phyloP scores from a whole-genome alignment of 352 stramenopile genomes.

The Phytophthora capsici region DNA sequence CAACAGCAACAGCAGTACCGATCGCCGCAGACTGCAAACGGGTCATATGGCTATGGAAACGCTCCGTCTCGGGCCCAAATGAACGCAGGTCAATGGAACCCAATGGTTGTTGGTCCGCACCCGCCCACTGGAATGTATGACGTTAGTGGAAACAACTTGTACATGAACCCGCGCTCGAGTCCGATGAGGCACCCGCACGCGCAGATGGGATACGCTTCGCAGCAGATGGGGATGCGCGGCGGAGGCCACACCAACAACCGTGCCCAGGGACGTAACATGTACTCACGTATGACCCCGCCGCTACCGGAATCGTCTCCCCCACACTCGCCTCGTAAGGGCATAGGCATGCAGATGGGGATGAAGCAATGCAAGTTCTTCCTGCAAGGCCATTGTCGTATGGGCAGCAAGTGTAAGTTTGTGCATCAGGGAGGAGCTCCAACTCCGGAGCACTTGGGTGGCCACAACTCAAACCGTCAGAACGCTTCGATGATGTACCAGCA shows the following conservation, averaged over 20 bases:
- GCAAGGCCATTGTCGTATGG: conserved; percentile 87
- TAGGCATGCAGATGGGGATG: conserved; percentile 50
- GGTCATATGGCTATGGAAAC: conserved; percentile 40
- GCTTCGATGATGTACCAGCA: conserved; percentile 42
- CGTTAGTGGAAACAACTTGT: conserved; percentile 48
- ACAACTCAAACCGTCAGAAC: conserved; percentile 32
- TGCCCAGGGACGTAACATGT: conserved; percentile 43
- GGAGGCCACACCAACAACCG: conserved; percentile 35
- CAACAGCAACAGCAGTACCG: conserved; percentile 39
- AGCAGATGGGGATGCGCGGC: conserved; percentile 45
- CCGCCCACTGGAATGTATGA: conserved; percentile 40
- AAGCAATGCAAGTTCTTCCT: conserved; percentile 89
- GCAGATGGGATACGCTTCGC: conserved; percentile 50
- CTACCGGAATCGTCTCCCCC: conserved; percentile 64
- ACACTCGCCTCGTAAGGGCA: conserved; percentile 61
- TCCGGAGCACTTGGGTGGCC: conserved; percentile 28
- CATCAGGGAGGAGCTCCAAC: conserved; percentile 49
- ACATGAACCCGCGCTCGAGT: conserved; percentile 49
- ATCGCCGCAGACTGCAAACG: conserved; percentile 30
- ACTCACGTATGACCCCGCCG: conserved; percentile 63
- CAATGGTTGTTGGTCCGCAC: conserved; percentile 37
- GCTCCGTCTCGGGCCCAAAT: conserved; percentile 34
- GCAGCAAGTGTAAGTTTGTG: conserved; percentile 87
- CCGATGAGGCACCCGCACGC: conserved; percentile 40
- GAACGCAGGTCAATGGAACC: conserved; percentile 49